These are phyloP conservation scores for Durio zibethinus DNA, from an alignment of 345 rosid genomes.

Conservation along the genomic window DNA sequence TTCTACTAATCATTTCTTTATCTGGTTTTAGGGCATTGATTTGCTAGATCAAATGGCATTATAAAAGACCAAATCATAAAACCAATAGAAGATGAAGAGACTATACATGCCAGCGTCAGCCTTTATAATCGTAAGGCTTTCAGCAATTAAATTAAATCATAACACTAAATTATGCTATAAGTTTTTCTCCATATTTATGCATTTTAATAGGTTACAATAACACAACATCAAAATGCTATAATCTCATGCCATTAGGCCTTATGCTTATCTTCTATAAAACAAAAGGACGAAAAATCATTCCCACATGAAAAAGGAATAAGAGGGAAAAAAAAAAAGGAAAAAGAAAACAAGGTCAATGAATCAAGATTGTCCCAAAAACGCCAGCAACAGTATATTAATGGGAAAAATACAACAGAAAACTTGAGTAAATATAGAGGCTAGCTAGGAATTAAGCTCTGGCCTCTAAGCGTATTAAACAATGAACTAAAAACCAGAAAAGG, in stretches of 20 bases:
- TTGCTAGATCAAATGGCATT: background rate
- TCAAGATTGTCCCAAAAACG: background rate
- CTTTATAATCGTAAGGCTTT: background rate
- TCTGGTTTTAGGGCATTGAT: background rate
- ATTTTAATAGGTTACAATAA: background rate
- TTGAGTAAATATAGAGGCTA: background rate
- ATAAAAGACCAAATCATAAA: background rate
- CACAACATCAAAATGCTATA: background rate
- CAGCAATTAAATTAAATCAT: background rate
- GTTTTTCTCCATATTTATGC: background rate
- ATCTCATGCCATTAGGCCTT: background rate
- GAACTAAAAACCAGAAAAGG: background rate
- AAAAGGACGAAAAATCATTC: background rate
- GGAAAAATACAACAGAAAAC: background rate
- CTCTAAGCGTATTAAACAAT: background rate
- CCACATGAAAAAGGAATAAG: background rate
- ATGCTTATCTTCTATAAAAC: background rate
- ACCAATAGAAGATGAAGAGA: background rate
- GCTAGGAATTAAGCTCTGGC: background rate
- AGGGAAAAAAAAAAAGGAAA: background rate
- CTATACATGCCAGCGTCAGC: background rate
- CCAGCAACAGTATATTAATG: background rate
- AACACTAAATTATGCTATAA: background rate
- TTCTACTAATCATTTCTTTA: background rate
- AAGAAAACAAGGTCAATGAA: background rate